Percentiles rank a stretch among this genome's conserved stretches.
These are phyloP conservation scores for Emergomyces africanus DNA, from an alignment of 2,329 filamentous ascomycete genomes.

Conservation along the genomic window DNA sequence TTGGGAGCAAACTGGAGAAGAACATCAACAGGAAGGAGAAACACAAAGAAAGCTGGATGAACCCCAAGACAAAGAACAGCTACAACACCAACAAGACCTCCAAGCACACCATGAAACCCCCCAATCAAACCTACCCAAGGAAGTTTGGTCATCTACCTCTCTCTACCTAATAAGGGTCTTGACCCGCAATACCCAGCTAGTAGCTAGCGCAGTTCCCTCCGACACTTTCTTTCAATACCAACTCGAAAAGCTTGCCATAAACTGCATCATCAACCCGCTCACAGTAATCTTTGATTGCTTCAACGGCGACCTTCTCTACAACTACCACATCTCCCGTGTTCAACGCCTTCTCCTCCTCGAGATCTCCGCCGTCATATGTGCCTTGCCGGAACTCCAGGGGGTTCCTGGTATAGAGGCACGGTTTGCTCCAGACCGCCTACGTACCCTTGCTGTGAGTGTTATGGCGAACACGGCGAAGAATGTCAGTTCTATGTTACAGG, in stretches of 20 bases:
- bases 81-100: background rate
- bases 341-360: conserved; percentile 64
- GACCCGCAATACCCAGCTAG: conserved; percentile 48
- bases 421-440: conserved; percentile 49
- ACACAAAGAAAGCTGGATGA: background rate
- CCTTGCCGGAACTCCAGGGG: conserved; percentile 58
- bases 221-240: conserved; percentile 57
- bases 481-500: conserved; percentile 54
- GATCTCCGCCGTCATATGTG: conserved; percentile 56
- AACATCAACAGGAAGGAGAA: background rate
- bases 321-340: conserved; percentile 50
- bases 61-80: background rate
- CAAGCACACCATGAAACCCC: background rate
- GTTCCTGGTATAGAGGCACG: conserved; percentile 48
- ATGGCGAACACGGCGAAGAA: conserved; percentile 43
- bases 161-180: conserved; percentile 54
- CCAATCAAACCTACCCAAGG: background rate
- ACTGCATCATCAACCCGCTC: conserved; percentile 66
- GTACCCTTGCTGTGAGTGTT: conserved; percentile 45
- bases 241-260: conserved; percentile 64
- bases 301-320: conserved; percentile 59
- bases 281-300: conserved; percentile 65
- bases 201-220: conserved; percentile 45
- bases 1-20: background rate
- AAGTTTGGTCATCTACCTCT: conserved; percentile 26